Base-by-base conservation (phyloP, 2,329 filamentous ascomycete species). In the Cytospora schulzeri region DNA sequence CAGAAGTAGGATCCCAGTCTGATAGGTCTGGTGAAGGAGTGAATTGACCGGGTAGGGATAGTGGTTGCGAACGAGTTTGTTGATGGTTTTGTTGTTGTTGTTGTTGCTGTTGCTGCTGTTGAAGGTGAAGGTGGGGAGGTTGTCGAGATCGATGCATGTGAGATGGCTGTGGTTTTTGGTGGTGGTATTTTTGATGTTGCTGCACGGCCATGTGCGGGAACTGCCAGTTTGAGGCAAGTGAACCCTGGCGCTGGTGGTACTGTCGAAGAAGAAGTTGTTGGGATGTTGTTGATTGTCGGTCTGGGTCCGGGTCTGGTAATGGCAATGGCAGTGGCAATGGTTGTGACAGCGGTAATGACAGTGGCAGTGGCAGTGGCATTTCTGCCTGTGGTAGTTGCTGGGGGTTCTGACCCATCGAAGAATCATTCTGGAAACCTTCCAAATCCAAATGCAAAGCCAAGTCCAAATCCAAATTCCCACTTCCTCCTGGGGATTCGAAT, bases 171-270 rank as follows among this genome's bases (percentile, higher is more conserved):
- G n/a, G n/a, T 24, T 24, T 19, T 48, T 24, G n/a, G 31, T 56
- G 51, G 19, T 50, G 22, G 14, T 62, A 50, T 51, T 62, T 33
- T 22, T 58, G 54, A 58, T 55, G 38, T 19, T 15, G 38, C 41
- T 15, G 58, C 50, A 54, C 45, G 29, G 33, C 53, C 59, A 57
- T n/a, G 31, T 55, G 63, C 11, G 65, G 60, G 26, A 62, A 65
- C 24, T 60, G 62, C 62, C 62, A 66, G 29, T 61, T 57, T 11
- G 65, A 53, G 50, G 62, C 53, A 5, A 66, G 54, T 19, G 65
- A 66, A 50, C 55, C 62, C 58, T 65, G 65, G 14, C 65, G 58
- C 26, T 35, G 62, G 14, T 59, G 56, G 15, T 54, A 31, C 28
- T 45, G 41, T 26, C 7, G 38, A 41, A 41, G 17, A 41, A 41